A percentile compares a stretch with the other conserved stretches of the same genome.
Conservation (phyloP, 2,329 filamentous ascomycete species). For the Aspergillus ochraceus region DNA sequence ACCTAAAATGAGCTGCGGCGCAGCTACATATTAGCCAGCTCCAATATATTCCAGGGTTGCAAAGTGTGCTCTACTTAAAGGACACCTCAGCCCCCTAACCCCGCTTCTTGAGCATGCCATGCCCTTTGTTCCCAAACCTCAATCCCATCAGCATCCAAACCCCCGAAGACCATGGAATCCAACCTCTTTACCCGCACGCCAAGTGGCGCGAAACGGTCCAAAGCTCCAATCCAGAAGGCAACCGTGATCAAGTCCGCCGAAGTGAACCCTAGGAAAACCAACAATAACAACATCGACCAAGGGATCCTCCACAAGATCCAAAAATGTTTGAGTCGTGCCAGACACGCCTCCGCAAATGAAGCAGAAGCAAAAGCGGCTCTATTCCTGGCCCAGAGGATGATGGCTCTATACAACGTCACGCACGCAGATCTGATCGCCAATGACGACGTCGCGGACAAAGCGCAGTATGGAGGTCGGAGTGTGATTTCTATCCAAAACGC, state of each 20-base stretch:
- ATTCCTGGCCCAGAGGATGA: conserved; percentile 15
- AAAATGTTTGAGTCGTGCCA: conserved; percentile 24
- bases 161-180: neutral
- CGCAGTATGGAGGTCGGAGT: conserved; percentile 10
- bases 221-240: conserved; percentile 7
- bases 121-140: neutral
- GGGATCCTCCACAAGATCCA: conserved; percentile 19
- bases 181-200: neutral
- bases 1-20: conserved; percentile 1
- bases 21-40: neutral
- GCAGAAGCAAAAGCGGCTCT: conserved; percentile 23
- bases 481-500: conserved; percentile 8
- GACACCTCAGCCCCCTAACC: neutral
- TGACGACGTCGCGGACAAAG: conserved; percentile 3
- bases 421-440: conserved; percentile 14
- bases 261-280: neutral
- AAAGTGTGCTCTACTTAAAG: conserved; percentile 1
- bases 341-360: conserved; percentile 21
- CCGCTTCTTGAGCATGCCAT: conserved; percentile 1
- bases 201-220: neutral
- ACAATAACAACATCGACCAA: conserved; percentile 2
- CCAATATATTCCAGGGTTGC: neutral
- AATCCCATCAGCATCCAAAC: neutral
- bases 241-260: conserved; percentile 6
- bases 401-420: conserved; percentile 15